Evolutionary conservation across 2,329 filamentous ascomycete species (phyloP), one percentile per base, ranked within the genome.

Genomic region (Colletotrichum cereale): DNA sequence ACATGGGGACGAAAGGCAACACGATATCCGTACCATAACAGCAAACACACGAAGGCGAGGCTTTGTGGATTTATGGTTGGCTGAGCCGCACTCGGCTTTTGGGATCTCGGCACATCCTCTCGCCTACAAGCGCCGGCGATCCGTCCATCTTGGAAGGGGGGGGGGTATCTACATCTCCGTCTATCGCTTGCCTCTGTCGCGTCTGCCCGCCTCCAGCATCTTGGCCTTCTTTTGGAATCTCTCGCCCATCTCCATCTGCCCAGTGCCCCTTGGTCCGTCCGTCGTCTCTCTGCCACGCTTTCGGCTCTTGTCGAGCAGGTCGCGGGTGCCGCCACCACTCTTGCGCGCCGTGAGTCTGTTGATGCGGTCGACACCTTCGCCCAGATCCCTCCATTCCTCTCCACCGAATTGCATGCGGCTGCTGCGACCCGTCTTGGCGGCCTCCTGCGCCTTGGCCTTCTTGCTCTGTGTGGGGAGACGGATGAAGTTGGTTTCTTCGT

Each of bases 401-500:
- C 96, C 96, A 73, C 96, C 96, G 83, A 90, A 90, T 76, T 84
- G 83, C 93, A 98, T 81, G 86, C 91, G 82, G 77, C 84, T 79
- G 74, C 80, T 83, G 75, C 84, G 80, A 12, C 84, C 84, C 50
- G 84, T 84, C 38, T 84, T 84, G 79, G 88, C 86, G 53, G 81
- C 82, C 80, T 88, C 90, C 84, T 93, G 92, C 58, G 90, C 88
- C 70, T 86, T 84, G 6, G 97, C 95, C 84, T 97, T 97, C 87
- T 97, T 98, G 83, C 90, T 93, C 81, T 93, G 89, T 77, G 91
- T 92, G 16, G 96, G 95, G 77, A 99, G 85, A 75, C 96, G 93
- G 21, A 94, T 90, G 78, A 98, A 96, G 84, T 99, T 97, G 75
- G 86, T 88, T 83, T 99, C 96, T 85, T 99, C 96, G 83, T 98